Evolutionary conservation across 1,284 basidiomycete species (phyloP), one percentile per base, ranked within the genome.

Genomic region (Inonotus hispidus): DNA sequence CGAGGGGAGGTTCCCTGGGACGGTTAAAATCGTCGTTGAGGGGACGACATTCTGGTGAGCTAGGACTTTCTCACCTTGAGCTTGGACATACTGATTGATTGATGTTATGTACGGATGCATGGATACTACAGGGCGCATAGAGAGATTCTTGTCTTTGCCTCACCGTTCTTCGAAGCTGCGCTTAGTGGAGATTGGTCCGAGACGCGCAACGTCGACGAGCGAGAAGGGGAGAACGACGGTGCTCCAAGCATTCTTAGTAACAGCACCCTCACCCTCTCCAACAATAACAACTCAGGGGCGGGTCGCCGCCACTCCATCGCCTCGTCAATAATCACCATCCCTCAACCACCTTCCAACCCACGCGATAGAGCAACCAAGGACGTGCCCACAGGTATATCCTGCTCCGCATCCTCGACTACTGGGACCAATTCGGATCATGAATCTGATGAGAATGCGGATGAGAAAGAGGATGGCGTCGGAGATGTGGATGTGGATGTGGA

Each of bases 141-240:
- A 69, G 90, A 93, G 68, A 82, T 93, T 45, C 77, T 93, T 3
- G 87, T 87, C 70, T 93, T 92, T 69, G 87, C 90, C 1, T 91
- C 88, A 3, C 88, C 91, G 0, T 93, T 93, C 77, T 93, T 93
- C 70, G 87, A 92, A 71, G 89, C 89, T 13, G 88, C 90, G 21
- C 75, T 93, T 53, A 88, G 85, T 64, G 91, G 91, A 3, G 80
- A 87, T 67, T 92, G 88, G 88, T 84, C 85, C 6, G 88, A 90
- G 72, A 90, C 75, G 54, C 59, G 62, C 19, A 43, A 43, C 41
- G 54, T 56, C 23, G 56, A 50, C 52, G 41, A 43, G 7, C 16
- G 41, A 16, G 41, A 43, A 21, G 41, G 8, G 16, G 41, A 43
- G 16, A 4, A 7, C 19, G 56, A 62, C 14, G 37, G 32, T 37